Evolutionary conservation across 305 asterid genomes (phyloP), one percentile per base, ranked within the genome.

Genomic region (Fraxinus sp.): DNA sequence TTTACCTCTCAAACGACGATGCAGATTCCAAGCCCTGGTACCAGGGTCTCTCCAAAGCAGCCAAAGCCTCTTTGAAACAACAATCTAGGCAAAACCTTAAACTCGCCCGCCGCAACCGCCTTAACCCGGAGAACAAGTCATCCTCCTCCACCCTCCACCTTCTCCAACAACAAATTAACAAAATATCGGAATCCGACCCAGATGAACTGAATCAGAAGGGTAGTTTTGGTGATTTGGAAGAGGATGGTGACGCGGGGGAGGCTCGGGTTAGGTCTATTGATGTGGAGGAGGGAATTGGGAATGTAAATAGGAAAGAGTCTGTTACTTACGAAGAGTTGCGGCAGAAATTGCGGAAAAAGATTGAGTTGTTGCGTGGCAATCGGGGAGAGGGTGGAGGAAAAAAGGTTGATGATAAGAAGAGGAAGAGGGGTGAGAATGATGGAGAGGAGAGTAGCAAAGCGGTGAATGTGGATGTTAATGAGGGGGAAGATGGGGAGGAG

Each of bases 311-410:
- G 66, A 87, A 80, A 37, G 86, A 85, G 14, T 86, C 91, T 1
- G 93, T 90, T 46, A 95, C 98, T 52, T 94, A 90, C 39, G 99
- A 96, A 37, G 98, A 92, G 84, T 80, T 96, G 82, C 84, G 94
- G 55, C 88, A 84, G 20, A 93, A 81, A 85, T 80, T 96, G 81
- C 90, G 94, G 20, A 85, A 80, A 41, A 96, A 92, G 89, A 92
- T 94, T 52, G 95, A 92, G 43, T 79, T 83, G 46, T 81, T 96
- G 59, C 88, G 92, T 0, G 97, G 97, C 46, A 96, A 94, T 73
- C 90, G 97, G 2, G 94, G 97, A 0, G 91, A 87, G 83, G 77
- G 75, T 49, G 83, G 13, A 20, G 49, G 59, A 72, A 85, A 66
- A 79, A 86, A 18, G n/a, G 7, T 5, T 11, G 79, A 86, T 13